Conservation (phyloP, 192 early-diverging fungal species). For the Coemansia sp. region DNA sequence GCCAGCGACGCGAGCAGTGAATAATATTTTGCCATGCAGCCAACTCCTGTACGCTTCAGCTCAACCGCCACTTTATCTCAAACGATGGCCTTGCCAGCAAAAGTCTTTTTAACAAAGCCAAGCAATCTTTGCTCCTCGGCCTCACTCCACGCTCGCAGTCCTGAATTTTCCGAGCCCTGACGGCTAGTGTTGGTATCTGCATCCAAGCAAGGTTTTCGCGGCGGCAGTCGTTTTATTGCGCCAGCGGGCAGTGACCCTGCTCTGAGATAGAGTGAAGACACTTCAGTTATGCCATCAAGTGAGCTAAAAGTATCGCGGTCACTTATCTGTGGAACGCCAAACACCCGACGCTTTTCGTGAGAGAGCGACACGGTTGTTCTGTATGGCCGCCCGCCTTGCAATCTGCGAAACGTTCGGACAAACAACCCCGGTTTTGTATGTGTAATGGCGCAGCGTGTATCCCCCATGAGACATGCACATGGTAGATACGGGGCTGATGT, state of each 20-base stretch:
- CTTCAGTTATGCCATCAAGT: background rate
- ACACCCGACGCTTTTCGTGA: background rate
- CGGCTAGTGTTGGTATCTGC: background rate
- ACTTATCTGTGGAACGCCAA: background rate
- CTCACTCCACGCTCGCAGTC: conserved; percentile 19
- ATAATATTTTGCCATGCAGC: conserved; percentile 41
- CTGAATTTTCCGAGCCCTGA: background rate
- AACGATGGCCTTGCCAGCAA: background rate
- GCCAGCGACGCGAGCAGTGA: conserved; percentile 4
- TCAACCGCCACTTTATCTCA: conserved; percentile 22
- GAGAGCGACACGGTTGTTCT: too few relatives aligned
- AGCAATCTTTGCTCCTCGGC: conserved; percentile 18
- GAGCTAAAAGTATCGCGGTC: conserved; percentile 6
- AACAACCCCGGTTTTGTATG: background rate
- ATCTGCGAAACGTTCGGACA: background rate
- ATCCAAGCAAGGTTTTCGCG: background rate
- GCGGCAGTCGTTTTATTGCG: background rate
- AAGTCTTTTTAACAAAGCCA: conserved; percentile 1
- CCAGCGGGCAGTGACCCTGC: background rate
- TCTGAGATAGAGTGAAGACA: background rate
- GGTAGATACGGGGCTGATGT: background rate
- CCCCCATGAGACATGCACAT: background rate
- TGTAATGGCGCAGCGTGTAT: background rate
- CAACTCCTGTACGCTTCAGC: conserved; percentile 22
- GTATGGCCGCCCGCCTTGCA: background rate